phyloP scores from a whole-genome alignment of 2,329 filamentous ascomycete species.

The Bipolaris bicolor region DNA sequence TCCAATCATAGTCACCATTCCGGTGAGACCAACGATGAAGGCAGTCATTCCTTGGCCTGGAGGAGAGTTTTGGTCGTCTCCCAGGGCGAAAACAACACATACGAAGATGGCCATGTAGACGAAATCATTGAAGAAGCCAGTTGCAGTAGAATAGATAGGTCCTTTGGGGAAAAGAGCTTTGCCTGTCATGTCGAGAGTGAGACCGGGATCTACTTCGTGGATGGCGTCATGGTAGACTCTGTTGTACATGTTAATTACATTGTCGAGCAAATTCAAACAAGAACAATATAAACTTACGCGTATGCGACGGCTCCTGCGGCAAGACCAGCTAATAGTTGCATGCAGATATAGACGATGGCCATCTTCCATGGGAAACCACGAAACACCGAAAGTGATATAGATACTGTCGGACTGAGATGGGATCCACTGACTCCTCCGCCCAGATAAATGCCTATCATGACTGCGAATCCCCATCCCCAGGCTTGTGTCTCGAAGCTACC shows the following conservation, averaged over 20 bases:
- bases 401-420: constrained; percentile 57
- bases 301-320: constrained; percentile 53
- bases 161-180: constrained; percentile 65
- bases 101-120: constrained; percentile 69
- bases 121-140: constrained; percentile 75
- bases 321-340: constrained; percentile 61
- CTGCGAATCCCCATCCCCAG: constrained; percentile 60
- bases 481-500: constrained; percentile 40
- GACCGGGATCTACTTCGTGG: constrained; percentile 60
- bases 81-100: constrained; percentile 73
- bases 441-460: constrained; percentile 58
- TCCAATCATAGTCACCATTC: constrained; percentile 33
- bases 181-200: constrained; percentile 46
- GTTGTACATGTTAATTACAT: constrained; percentile 19
- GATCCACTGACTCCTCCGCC: constrained; percentile 56
- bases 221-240: constrained; percentile 60
- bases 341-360: constrained; percentile 57
- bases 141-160: constrained; percentile 65
- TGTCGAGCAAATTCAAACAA: constrained; percentile 31
- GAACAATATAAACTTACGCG: constrained; percentile 32
- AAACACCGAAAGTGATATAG: constrained; percentile 55
- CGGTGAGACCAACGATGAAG: constrained; percentile 36
- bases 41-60: constrained; percentile 59
- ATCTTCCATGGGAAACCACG: constrained; percentile 65
- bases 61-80: constrained; percentile 54